Evolutionary conservation across 495 filamentous ascomycete species (phyloP).

Genomic region (Penicillium canescens): DNA sequence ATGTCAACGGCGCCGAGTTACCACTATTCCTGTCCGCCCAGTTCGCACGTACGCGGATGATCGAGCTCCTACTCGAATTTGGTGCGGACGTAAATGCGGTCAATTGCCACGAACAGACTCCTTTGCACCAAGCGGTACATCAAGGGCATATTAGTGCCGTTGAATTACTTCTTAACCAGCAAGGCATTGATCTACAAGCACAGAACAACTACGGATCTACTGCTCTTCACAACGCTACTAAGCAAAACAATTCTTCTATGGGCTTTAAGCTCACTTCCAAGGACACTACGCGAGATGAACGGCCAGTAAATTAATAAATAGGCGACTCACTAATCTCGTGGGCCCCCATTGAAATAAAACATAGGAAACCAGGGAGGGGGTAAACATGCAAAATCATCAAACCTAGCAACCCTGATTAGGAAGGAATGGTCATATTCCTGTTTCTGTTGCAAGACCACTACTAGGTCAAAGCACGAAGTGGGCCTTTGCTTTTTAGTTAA

Average conservation of each 20-base stretch:
- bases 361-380: too few relatives aligned
- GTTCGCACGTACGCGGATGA: background rate
- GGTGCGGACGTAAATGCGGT: background rate
- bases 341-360: too few relatives aligned
- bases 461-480: too few relatives aligned
- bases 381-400: too few relatives aligned
- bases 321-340: too few relatives aligned
- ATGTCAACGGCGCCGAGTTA: slow-evolving; percentile 1
- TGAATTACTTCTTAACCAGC: background rate
- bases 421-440: too few relatives aligned
- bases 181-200: slow-evolving; percentile 1
- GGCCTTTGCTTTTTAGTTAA: too few relatives aligned
- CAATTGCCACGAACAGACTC: background rate
- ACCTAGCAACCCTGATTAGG: too few relatives aligned
- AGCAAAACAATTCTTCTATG: background rate
- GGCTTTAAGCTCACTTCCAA: too few relatives aligned
- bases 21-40: background rate
- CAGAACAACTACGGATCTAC: background rate
- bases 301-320: too few relatives aligned
- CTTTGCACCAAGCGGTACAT: background rate
- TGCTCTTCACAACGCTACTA: background rate
- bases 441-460: too few relatives aligned
- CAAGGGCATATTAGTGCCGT: background rate
- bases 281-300: too few relatives aligned
- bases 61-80: slow-evolving; percentile 2